Conservation (phyloP, 495 filamentous ascomycete species). For the Talaromyces thailandensis region DNA sequence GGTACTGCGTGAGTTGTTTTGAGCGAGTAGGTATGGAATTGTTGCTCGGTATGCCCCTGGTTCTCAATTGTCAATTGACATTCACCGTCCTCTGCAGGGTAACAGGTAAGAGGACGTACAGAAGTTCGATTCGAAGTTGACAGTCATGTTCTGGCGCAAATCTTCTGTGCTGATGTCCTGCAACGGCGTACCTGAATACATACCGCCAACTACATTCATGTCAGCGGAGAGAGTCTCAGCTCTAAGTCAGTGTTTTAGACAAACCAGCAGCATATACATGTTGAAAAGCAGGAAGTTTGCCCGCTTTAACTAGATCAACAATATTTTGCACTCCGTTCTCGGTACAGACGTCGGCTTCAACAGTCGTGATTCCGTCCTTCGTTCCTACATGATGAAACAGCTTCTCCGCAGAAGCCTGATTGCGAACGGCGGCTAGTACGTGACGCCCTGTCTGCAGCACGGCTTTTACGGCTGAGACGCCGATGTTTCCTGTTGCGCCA, state of each 20-base stretch:
- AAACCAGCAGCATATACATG: slow-evolving; percentile 28
- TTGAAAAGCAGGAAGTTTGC: slow-evolving; percentile 30
- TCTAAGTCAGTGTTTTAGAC: neutral
- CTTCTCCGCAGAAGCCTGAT: slow-evolving; percentile 25
- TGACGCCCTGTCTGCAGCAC: slow-evolving; percentile 16
- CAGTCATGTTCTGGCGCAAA: slow-evolving; percentile 21
- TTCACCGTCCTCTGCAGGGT: neutral
- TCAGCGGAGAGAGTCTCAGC: neutral
- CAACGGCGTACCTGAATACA: slow-evolving; percentile 17
- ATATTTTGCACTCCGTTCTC: slow-evolving; percentile 24
- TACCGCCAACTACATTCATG: slow-evolving; percentile 17
- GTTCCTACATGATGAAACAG: slow-evolving; percentile 24
- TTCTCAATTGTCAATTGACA: neutral
- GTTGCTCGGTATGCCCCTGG: slow-evolving; percentile 24
- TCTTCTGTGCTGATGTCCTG: slow-evolving; percentile 15
- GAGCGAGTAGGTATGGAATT: slow-evolving; percentile 26
- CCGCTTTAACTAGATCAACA: slow-evolving; percentile 25
- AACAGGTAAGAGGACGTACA: slow-evolving; percentile 15
- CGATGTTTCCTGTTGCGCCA: slow-evolving; percentile 36
- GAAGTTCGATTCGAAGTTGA: slow-evolving; percentile 29
- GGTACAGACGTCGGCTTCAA: slow-evolving; percentile 23
- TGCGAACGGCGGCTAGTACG: slow-evolving; percentile 33
- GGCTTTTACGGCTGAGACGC: slow-evolving; percentile 22
- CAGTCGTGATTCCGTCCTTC: slow-evolving; percentile 21
- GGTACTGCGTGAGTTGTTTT: slow-evolving; percentile 20